Evolutionary conservation across 805 yeast species (phyloP).

Genomic region (Teunomyces pallodes): DNA sequence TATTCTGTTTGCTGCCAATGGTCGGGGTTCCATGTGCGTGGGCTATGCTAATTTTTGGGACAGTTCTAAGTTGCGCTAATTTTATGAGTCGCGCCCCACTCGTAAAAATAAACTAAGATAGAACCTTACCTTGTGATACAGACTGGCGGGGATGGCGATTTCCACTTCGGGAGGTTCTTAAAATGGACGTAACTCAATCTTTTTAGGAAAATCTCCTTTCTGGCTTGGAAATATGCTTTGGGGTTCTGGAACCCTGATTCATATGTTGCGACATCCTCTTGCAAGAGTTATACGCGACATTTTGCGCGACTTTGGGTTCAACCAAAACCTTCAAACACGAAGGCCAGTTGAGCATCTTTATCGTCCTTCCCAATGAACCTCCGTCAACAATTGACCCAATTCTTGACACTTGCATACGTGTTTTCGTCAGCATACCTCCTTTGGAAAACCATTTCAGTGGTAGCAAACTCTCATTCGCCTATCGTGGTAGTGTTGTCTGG

Average conservation of each 20-base stretch:
- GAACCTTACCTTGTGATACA: neutral
- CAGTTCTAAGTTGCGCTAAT: neutral
- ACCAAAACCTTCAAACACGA: neutral
- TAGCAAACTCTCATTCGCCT: conserved; percentile 85
- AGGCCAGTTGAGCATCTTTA: neutral
- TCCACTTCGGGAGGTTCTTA: no score
- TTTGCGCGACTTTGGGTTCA: neutral
- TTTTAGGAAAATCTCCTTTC: no score
- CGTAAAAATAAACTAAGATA: neutral
- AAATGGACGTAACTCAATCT: no score
- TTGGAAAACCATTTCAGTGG: conserved; percentile 79
- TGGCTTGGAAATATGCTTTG: no score
- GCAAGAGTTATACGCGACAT: neutral
- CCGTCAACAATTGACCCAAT: conserved; percentile 60
- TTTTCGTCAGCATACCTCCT: conserved; percentile 86
- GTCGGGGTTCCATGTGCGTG: no score
- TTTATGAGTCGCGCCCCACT: neutral
- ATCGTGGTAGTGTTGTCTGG: conserved; percentile 96
- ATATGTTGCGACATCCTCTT: neutral
- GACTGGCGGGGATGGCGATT: neutral
- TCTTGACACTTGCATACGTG: conserved; percentile 71
- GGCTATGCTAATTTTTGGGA: neutral
- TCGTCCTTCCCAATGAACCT: conserved; percentile 45
- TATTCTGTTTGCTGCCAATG: no score
- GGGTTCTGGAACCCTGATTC: neutral